Evolutionary conservation across 225 moss, liverwort and hornwort species (phyloP), one percentile per base, ranked within the genome.

Genomic region (Physcomitrellopsis africana): DNA sequence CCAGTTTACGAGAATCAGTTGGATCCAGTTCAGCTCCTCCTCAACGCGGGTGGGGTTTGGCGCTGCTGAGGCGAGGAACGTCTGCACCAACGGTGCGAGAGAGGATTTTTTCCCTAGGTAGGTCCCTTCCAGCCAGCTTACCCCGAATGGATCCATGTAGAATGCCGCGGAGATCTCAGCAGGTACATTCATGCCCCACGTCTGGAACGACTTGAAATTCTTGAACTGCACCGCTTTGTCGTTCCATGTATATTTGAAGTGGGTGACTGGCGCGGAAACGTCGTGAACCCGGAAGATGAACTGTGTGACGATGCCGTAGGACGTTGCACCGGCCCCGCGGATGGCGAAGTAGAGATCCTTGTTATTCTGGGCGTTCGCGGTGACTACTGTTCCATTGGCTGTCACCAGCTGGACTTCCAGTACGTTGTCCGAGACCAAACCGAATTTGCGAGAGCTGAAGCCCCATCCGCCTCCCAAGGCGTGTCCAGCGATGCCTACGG

Each of bases 401-500:
- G 73, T 70, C 1, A 94, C 90, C 0, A 94, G 0, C 23, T 94
- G 85, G 0, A 32, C 65, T 37, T 86, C 90, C 0, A 90, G 23
- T 0, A 94, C 80, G 81, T 72, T 92, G 76, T 94, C 92, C 0
- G 81, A 27, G 13, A 89, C 89, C 0, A 92, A 57, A 52, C 94
- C 94, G 0, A 86, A 92, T 11, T 90, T 94, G 1, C 94, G 13
- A 5, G 89, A 74, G 20, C 78, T 59, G 81, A 90, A 94, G 9
- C 92, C 94, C 89, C 89, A 94, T 10, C 94, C 94, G 8, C 94
- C 94, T 2, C 94, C 94, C 10, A 94, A 32, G 0, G 91, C 87
- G 2, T 95, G 95, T 29, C 95, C 95, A 4, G 81, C 86, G 0
- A 95, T 0, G 0, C 95, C 95, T 19, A 95, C 92, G 0, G 86